These are phyloP conservation scores for Meyerozyma smithsonii DNA, from an alignment of 1,139 yeast genomes.

Conservation along the genomic window DNA sequence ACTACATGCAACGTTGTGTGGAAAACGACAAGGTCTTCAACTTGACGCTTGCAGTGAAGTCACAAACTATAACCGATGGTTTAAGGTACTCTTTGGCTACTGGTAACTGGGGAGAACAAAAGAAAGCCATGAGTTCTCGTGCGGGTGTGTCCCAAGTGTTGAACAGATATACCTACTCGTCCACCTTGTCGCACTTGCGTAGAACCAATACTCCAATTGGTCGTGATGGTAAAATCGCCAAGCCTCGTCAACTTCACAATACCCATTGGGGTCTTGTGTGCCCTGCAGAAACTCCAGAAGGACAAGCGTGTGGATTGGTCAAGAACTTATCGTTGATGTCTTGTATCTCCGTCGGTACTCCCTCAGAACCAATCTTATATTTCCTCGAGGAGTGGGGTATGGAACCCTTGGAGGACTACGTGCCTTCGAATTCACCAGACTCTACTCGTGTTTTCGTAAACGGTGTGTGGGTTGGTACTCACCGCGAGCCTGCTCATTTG, in stretches of 20 bases:
- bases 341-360: constrained; percentile 95
- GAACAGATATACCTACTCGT: constrained; percentile 95
- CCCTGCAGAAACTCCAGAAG: constrained; percentile 99
- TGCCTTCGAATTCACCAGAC: constrained; percentile 87
- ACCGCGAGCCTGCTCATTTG: constrained; percentile 88
- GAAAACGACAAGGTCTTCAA: constrained; percentile 97
- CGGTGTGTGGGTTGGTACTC: constrained; percentile 99
- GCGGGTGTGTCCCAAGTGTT: constrained; percentile 99
- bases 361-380: constrained; percentile 91
- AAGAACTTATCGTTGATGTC: constrained; percentile 95
- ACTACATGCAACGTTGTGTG: constrained; percentile 98
- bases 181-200: constrained; percentile 94
- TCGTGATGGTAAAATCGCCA: constrained; percentile 96
- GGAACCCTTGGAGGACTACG: constrained; percentile 95
- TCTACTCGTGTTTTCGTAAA: constrained; percentile 94
- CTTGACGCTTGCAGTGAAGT: constrained; percentile 91
- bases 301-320: constrained; percentile 99
- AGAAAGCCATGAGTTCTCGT: constrained; percentile 97
- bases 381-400: constrained; percentile 99
- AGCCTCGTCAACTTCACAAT: constrained; percentile 97
- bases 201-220: constrained; percentile 99
- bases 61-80: constrained; percentile 96
- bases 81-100: constrained; percentile 96
- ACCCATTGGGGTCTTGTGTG: constrained; percentile 99
- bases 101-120: constrained; percentile 99